These are phyloP conservation scores for Trichopus zeylanicus DNA, from an alignment of 116 monocot genomes.

Conservation along the genomic window DNA sequence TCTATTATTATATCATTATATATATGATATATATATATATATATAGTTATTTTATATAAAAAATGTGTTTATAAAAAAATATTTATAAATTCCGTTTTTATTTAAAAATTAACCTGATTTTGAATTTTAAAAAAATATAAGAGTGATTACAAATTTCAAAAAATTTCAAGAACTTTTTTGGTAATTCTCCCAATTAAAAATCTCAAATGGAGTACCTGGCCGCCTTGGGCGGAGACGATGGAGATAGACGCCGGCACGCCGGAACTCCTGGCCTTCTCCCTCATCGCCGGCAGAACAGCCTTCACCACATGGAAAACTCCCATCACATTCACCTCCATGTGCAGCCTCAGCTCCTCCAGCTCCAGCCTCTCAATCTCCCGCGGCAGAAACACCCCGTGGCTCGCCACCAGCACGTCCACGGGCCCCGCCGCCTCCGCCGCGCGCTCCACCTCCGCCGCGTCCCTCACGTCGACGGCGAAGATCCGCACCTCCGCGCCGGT, in stretches of 20 bases:
- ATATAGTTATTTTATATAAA: too few relatives aligned
- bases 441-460: constrained; percentile 17
- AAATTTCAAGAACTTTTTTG: too few relatives aligned
- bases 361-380: constrained; percentile 37
- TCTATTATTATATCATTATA: too few relatives aligned
- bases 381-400: constrained; percentile 32
- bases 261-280: background rate
- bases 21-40: too few relatives aligned
- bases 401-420: constrained; percentile 44
- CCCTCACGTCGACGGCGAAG: constrained; percentile 40
- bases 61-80: too few relatives aligned
- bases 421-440: constrained; percentile 27
- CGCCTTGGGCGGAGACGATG: constrained; percentile 43
- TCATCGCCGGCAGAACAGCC: constrained; percentile 38
- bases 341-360: constrained; percentile 26
- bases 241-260: constrained; percentile 27
- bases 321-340: constrained; percentile 39
- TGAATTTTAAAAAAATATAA: too few relatives aligned
- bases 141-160: too few relatives aligned
- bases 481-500: constrained; percentile 30
- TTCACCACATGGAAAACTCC: constrained; percentile 37
- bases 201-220: constrained; percentile 24
- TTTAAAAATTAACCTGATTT: too few relatives aligned
- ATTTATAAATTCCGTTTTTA: too few relatives aligned
- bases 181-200: too few relatives aligned